Percentiles rank a stretch among this genome's conserved stretches.
Evolutionary conservation across 495 filamentous ascomycete species (phyloP).

Genomic region (Podospora tetraspora): DNA sequence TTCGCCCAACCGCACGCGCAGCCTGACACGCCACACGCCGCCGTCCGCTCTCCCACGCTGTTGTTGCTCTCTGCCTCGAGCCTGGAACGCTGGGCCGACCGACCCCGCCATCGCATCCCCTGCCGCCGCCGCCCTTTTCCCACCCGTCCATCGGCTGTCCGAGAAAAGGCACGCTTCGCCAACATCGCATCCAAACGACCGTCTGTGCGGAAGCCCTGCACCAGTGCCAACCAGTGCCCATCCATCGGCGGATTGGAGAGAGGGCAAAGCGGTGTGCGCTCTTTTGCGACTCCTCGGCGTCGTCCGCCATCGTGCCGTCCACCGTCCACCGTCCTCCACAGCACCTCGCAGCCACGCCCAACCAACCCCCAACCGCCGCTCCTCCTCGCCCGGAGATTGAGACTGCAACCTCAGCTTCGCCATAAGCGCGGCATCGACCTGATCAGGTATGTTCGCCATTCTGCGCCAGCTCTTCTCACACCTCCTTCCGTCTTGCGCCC

Average conservation of each 20-base stretch:
- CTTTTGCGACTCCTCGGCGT: constrained; percentile 8
- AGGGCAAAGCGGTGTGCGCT: constrained; percentile 4
- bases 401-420: constrained; percentile 25
- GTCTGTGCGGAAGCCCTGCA: constrained; percentile 9
- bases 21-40: neutral
- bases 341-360: constrained; percentile 5
- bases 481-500: constrained; percentile 1
- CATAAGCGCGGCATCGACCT: constrained; percentile 6
- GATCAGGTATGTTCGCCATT: constrained; percentile 14
- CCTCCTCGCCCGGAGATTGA: constrained; percentile 24
- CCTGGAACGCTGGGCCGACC: neutral
- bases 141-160: constrained; percentile 6
- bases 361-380: constrained; percentile 10
- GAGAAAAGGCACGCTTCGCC: neutral
- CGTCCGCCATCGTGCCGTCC: constrained; percentile 1
- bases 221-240: neutral
- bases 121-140: neutral
- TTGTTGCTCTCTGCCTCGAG: too few species aligned
- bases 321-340: constrained; percentile 4
- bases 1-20: neutral
- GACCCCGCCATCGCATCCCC: neutral
- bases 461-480: constrained; percentile 1
- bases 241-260: neutral
- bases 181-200: constrained; percentile 15
- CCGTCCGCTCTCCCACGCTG: too few species aligned